Conservation (phyloP, 2,329 filamentous ascomycete species). For the Raffaelea deltoideospora region DNA sequence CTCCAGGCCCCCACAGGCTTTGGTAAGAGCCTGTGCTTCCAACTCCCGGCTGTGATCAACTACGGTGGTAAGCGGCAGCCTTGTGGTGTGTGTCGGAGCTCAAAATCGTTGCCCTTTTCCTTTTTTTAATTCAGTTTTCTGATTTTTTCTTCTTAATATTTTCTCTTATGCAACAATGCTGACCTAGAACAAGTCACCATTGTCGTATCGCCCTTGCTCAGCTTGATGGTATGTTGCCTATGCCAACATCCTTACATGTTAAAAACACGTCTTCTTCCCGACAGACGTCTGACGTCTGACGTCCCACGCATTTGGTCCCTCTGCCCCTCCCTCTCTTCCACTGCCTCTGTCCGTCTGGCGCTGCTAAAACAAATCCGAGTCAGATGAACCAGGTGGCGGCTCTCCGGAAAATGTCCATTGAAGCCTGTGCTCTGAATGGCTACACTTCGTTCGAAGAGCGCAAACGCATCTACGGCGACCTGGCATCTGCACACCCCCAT, state of each 20-base stretch:
- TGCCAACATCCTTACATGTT: not conserved
- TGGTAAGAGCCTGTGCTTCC: constrained; percentile 87
- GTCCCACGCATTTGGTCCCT: too few species aligned
- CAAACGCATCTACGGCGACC: constrained; percentile 58
- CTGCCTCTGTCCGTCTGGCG: too few species aligned
- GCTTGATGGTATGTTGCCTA: constrained; percentile 54
- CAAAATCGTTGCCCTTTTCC: not conserved
- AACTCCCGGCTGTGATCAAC: constrained; percentile 77
- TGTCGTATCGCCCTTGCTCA: constrained; percentile 76
- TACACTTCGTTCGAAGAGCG: constrained; percentile 54
- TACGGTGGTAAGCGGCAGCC: constrained; percentile 56
- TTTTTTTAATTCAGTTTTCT: too few species aligned
- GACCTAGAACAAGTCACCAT: constrained; percentile 54
- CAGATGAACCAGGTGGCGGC: constrained; percentile 86
- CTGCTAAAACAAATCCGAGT: too few species aligned
- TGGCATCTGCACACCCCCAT: constrained; percentile 73
- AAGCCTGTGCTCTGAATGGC: constrained; percentile 77
- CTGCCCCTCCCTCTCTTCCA: too few species aligned
- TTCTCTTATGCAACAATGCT: not conserved
- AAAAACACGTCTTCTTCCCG: constrained; percentile 2
- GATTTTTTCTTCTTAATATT: not conserved
- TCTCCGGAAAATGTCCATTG: constrained; percentile 56
- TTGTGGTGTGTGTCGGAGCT: too few species aligned
- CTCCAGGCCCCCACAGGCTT: constrained; percentile 84
- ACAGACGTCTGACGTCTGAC: too few species aligned